These are phyloP conservation scores for Reticulascus tulasneorum DNA, from an alignment of 2,329 filamentous ascomycete species.

Conservation along the genomic window DNA sequence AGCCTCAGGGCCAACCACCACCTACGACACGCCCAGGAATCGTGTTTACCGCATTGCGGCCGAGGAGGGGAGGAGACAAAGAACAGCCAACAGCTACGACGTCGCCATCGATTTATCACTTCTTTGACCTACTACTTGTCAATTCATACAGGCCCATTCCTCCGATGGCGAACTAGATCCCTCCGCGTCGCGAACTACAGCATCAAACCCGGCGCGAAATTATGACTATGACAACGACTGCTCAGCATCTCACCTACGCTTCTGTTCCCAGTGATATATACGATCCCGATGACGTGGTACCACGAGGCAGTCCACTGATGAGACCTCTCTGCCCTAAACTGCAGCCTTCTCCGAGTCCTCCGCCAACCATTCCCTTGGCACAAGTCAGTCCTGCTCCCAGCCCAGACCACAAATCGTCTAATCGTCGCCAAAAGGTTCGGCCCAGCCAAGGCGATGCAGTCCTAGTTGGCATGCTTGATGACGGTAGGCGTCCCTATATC, in stretches of 20 bases:
- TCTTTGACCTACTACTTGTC: too few species aligned
- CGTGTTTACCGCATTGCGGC: too few species aligned
- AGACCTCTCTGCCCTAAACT: slow-evolving; percentile 14
- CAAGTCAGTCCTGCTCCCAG: slow-evolving; percentile 38
- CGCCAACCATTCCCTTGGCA: slow-evolving; percentile 39
- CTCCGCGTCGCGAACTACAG: slow-evolving; percentile 10
- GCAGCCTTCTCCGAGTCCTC: slow-evolving; percentile 42
- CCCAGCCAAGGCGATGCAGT: slow-evolving; percentile 62
- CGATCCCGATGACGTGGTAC: slow-evolving; percentile 40
- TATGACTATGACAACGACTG: slow-evolving; percentile 38
- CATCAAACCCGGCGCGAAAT: slow-evolving; percentile 24
- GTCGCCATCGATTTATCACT: too few species aligned
- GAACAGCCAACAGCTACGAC: too few species aligned
- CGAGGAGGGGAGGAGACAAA: too few species aligned
- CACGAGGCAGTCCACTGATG: slow-evolving; percentile 35
- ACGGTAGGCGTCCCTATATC: slow-evolving; percentile 62
- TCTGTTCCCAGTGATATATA: slow-evolving; percentile 30
- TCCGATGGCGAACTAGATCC: slow-evolving; percentile 29
- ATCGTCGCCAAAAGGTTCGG: slow-evolving; percentile 49
- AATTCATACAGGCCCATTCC: too few species aligned
- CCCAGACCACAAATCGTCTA: slow-evolving; percentile 42
- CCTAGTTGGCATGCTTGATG: slow-evolving; percentile 61
- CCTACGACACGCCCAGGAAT: too few species aligned
- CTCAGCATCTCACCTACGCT: slow-evolving; percentile 27
- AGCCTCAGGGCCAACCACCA: too few species aligned